Conservation (phyloP, 768 basidiomycete species). For the Pisolithus orientalis region DNA sequence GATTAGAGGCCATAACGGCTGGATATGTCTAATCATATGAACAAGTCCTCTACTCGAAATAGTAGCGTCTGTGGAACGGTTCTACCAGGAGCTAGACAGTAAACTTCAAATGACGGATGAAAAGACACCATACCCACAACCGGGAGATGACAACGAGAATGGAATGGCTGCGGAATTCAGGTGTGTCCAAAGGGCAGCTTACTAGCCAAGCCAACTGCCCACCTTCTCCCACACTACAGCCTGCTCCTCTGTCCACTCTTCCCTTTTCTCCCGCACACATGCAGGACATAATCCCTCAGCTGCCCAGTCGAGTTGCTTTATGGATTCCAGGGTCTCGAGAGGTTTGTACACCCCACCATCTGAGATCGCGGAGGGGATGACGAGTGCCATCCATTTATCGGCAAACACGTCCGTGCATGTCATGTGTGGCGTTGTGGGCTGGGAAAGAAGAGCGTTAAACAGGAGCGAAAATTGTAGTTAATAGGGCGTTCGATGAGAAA, state of each 20-base stretch:
- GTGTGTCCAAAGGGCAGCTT: no score
- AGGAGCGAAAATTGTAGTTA: neutral
- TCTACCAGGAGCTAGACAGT: no score
- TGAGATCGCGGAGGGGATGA: constrained; percentile 61
- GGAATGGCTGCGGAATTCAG: no score
- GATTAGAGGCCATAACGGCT: no score
- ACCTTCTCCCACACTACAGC: constrained; percentile 51
- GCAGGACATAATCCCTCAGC: constrained; percentile 49
- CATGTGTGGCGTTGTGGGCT: constrained; percentile 63
- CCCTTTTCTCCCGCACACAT: constrained; percentile 52
- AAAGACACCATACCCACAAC: no score
- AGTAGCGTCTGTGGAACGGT: no score
- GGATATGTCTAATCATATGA: no score
- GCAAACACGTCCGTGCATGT: constrained; percentile 67
- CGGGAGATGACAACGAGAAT: no score
- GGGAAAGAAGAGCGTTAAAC: neutral
- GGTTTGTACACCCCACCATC: constrained; percentile 62
- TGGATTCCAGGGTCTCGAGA: constrained; percentile 59
- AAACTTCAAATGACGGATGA: no score
- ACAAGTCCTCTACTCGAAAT: no score
- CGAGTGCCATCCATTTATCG: constrained; percentile 63
- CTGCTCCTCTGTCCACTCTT: constrained; percentile 64
- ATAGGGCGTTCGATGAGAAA: neutral
- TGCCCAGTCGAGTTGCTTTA: constrained; percentile 56
- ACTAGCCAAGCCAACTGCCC: constrained; percentile 46